phyloP scores from a whole-genome alignment of 1,139 yeast genomes.

The Hyphopichia burtonii region DNA sequence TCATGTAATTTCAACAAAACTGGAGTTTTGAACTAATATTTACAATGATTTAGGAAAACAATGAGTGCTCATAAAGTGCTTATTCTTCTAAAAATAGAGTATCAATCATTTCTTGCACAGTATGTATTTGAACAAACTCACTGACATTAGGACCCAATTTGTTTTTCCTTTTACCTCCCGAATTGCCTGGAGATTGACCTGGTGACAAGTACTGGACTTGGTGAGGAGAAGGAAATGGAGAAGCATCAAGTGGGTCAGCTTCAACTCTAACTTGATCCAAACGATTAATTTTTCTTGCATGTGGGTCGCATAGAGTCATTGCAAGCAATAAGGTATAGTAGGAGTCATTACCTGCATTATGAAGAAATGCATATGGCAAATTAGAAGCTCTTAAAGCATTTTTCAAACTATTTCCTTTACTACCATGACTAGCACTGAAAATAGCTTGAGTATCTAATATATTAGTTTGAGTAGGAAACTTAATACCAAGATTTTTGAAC shows the following conservation, averaged over 20 bases:
- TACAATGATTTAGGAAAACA: neutral
- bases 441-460: slow-evolving; percentile 54
- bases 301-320: slow-evolving; percentile 54
- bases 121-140: neutral
- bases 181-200: neutral
- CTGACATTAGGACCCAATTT: slow-evolving; percentile 3
- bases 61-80: neutral
- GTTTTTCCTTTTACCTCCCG: neutral
- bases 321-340: slow-evolving; percentile 61
- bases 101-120: slow-evolving; percentile 1
- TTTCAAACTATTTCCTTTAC: slow-evolving; percentile 45
- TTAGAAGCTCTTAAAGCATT: slow-evolving; percentile 50
- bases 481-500: slow-evolving; percentile 48
- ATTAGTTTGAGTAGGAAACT: slow-evolving; percentile 34
- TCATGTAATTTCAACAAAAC: slow-evolving; percentile 1
- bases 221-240: slow-evolving; percentile 1
- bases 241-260: neutral
- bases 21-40: neutral
- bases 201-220: slow-evolving; percentile 1
- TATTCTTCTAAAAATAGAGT: slow-evolving; percentile 2
- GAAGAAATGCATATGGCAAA: slow-evolving; percentile 64
- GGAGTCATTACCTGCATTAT: slow-evolving; percentile 86
- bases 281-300: slow-evolving; percentile 29
- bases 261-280: slow-evolving; percentile 18
- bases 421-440: slow-evolving; percentile 41